Evolutionary conservation across 129 eudicot species (phyloP).

Genomic region (Calendula officinalis): DNA sequence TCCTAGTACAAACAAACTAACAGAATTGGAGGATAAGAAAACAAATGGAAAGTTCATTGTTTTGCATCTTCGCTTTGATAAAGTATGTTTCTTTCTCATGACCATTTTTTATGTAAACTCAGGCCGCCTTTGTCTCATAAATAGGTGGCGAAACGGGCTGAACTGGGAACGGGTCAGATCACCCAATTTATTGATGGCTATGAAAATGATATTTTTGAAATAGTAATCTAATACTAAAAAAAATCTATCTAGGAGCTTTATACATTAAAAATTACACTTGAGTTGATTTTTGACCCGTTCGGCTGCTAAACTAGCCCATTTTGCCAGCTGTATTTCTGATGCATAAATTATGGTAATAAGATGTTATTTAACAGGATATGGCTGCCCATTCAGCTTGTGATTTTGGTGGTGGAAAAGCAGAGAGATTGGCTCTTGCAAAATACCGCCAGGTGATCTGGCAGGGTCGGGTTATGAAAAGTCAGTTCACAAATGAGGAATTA

Average conservation of each 20-base stretch:
- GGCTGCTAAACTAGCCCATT: not conserved
- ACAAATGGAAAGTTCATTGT: conserved; percentile 73
- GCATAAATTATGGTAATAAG: conserved; percentile 8
- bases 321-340: not conserved
- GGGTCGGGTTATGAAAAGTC: conserved; percentile 84
- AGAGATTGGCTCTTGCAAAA: conserved; percentile 92
- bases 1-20: conserved; percentile 29
- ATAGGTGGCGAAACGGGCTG: too few species aligned
- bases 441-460: conserved; percentile 95
- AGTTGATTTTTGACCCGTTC: not conserved
- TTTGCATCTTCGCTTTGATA: conserved; percentile 95
- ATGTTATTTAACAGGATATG: conserved; percentile 67
- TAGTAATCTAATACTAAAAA: too few species aligned
- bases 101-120: conserved; percentile 8
- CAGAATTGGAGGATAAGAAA: conserved; percentile 24
- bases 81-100: conserved; percentile 43
- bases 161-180: too few species aligned
- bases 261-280: too few species aligned
- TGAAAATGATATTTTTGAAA: too few species aligned
- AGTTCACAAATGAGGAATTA: conserved; percentile 77
- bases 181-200: too few species aligned
- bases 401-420: conserved; percentile 98
- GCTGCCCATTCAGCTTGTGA: conserved; percentile 99
- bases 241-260: too few species aligned
- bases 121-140: not conserved